These are phyloP conservation scores for Gardenia jasminoides DNA, from an alignment of 257 asterid genomes.

Conservation along the genomic window DNA sequence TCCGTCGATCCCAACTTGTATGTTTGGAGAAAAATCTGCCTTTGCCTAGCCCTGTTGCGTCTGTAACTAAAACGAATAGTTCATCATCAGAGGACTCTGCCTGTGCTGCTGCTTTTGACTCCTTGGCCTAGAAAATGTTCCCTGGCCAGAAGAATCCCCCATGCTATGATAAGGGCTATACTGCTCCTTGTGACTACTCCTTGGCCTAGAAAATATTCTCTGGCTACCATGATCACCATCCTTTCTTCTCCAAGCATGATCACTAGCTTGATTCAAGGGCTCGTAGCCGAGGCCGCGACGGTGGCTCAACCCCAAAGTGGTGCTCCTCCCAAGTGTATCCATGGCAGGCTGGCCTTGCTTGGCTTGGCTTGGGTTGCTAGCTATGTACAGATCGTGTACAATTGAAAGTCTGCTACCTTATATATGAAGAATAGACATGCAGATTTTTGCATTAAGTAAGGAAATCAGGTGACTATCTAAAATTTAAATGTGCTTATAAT, in stretches of 20 bases:
- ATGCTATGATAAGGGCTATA: constrained; percentile 12
- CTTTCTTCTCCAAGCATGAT: not conserved
- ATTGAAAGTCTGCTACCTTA: not conserved
- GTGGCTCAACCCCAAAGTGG: constrained; percentile 33
- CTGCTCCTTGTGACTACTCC: constrained; percentile 20
- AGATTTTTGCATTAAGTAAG: not conserved
- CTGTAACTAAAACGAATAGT: constrained; percentile 38
- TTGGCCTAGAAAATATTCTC: constrained; percentile 38
- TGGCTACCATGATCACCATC: constrained; percentile 15
- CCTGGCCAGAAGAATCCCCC: constrained; percentile 39
- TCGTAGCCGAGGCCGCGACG: constrained; percentile 10
- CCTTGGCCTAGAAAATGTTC: constrained; percentile 34
- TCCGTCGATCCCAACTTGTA: constrained; percentile 40
- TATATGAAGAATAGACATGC: not conserved
- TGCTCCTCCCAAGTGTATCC: constrained; percentile 35
- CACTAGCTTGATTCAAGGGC: constrained; percentile 14
- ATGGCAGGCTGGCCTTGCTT: constrained; percentile 12
- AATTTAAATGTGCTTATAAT: not conserved
- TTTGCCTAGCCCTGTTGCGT: constrained; percentile 46
- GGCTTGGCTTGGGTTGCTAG: not conserved
- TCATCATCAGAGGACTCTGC: constrained; percentile 26
- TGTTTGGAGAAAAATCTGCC: constrained; percentile 48
- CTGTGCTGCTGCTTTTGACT: constrained; percentile 17
- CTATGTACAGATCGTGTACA: not conserved
- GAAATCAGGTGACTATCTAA: no score